These are phyloP conservation scores for Rhododendron vialii DNA, from an alignment of 148 eudicot species.

Conservation along the genomic window DNA sequence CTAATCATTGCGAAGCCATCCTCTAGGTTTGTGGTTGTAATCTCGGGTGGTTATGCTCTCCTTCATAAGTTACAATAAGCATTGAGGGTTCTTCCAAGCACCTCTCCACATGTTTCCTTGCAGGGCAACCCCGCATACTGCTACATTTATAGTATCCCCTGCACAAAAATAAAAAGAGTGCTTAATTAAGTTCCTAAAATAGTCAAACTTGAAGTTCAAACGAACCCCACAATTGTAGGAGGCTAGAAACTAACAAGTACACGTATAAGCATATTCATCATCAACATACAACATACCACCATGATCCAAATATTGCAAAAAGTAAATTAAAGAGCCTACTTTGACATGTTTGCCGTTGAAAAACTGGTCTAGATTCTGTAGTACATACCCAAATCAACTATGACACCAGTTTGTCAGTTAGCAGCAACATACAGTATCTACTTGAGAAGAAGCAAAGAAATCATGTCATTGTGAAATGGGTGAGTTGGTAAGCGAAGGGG, in stretches of 20 bases:
- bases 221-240: not conserved
- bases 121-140: slow-evolving; percentile 80
- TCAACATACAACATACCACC: not conserved
- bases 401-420: not conserved
- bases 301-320: not conserved
- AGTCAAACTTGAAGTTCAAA: not conserved
- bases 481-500: not conserved
- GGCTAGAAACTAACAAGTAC: not conserved
- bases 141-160: slow-evolving; percentile 90
- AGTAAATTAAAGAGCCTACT: not conserved
- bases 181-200: not conserved
- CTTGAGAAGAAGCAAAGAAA: not conserved
- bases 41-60: slow-evolving; percentile 68
- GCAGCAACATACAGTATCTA: not conserved
- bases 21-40: slow-evolving; percentile 34
- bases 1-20: not conserved
- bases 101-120: slow-evolving; percentile 85
- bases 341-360: not conserved
- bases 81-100: slow-evolving; percentile 68
- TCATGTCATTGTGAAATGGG: not conserved
- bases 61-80: slow-evolving; percentile 82
- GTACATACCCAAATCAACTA: not conserved
- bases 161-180: slow-evolving; percentile 14
- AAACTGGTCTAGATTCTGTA: not conserved
- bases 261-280: not conserved